phyloP scores from a whole-genome alignment of 2,329 filamentous ascomycete species.

The Endothia cerciana region DNA sequence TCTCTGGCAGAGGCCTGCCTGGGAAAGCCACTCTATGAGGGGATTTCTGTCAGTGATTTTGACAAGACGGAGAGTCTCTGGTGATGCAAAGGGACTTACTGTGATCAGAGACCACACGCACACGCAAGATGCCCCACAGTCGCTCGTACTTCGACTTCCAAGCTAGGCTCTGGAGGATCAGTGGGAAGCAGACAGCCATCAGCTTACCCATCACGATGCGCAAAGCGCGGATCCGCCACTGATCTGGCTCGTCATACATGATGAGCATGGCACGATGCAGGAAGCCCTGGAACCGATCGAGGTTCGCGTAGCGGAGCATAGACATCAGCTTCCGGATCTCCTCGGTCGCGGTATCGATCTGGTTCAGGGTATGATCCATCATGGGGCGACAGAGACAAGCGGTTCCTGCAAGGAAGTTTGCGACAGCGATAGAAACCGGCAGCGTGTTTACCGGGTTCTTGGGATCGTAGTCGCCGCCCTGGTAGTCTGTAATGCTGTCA shows the following conservation, averaged over 20 bases:
- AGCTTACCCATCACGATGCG: constrained; percentile 35
- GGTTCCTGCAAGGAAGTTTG: constrained; percentile 35
- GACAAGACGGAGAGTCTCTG: neutral
- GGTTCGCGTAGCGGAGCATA: constrained; percentile 23
- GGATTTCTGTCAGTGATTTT: neutral
- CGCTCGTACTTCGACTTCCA: constrained; percentile 20
- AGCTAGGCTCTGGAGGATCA: constrained; percentile 31
- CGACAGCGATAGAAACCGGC: constrained; percentile 32
- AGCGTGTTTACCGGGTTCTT: constrained; percentile 29
- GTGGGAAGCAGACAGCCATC: constrained; percentile 32
- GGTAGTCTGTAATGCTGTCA: constrained; percentile 29
- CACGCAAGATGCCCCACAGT: constrained; percentile 14
- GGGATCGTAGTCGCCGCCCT: constrained; percentile 24
- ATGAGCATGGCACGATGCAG: constrained; percentile 33
- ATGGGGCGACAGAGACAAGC: constrained; percentile 33
- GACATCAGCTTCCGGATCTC: constrained; percentile 45
- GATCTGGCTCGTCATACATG: constrained; percentile 34
- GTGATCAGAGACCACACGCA: constrained; percentile 23
- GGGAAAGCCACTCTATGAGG: constrained; percentile 20
- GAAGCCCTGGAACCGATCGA: constrained; percentile 31
- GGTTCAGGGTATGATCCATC: constrained; percentile 49
- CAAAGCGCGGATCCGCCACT: constrained; percentile 30
- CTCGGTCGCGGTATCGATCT: constrained; percentile 57
- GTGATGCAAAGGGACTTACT: neutral
- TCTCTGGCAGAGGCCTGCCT: constrained; percentile 9